These are phyloP conservation scores for Tubosaeta brunneosetosa DNA, from an alignment of 768 basidiomycete species.

Conservation along the genomic window DNA sequence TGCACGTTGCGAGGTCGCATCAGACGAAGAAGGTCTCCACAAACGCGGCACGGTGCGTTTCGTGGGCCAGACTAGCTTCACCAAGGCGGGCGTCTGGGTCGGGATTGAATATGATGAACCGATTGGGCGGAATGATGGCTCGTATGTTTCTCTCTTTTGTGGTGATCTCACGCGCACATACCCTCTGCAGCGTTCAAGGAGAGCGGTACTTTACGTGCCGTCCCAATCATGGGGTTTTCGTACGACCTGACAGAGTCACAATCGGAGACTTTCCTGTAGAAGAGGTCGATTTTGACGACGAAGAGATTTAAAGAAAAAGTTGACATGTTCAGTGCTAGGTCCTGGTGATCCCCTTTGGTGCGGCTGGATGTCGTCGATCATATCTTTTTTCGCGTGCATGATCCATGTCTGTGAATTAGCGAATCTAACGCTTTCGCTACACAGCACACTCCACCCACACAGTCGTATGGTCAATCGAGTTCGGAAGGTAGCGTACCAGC, in stretches of 20 bases:
- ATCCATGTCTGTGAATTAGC: too few relatives aligned
- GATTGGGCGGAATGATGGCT: constrained; percentile 91
- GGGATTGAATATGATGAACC: constrained; percentile 96
- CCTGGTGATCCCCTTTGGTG: background rate
- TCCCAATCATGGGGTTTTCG: constrained; percentile 79
- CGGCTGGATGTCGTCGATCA: too few relatives aligned
- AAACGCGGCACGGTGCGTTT: constrained; percentile 86
- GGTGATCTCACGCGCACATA: background rate
- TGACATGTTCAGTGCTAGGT: background rate
- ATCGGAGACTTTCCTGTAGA: constrained; percentile 86
- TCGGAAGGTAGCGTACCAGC: too few relatives aligned
- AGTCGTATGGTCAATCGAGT: too few relatives aligned
- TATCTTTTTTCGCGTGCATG: too few relatives aligned
- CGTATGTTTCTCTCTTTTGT: constrained; percentile 49
- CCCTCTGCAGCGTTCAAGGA: constrained; percentile 63
- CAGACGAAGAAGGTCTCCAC: constrained; percentile 58
- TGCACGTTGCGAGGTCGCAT: constrained; percentile 80
- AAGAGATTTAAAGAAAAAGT: constrained; percentile 53
- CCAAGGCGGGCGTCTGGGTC: constrained; percentile 68
- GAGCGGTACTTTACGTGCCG: constrained; percentile 80
- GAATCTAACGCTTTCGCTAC: too few relatives aligned
- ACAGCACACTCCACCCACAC: too few relatives aligned
- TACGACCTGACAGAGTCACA: constrained; percentile 73
- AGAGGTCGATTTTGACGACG: constrained; percentile 71
- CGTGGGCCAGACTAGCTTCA: constrained; percentile 76